Conservation (phyloP, 108 stramenopile species). For the Nitzschia palea region DNA sequence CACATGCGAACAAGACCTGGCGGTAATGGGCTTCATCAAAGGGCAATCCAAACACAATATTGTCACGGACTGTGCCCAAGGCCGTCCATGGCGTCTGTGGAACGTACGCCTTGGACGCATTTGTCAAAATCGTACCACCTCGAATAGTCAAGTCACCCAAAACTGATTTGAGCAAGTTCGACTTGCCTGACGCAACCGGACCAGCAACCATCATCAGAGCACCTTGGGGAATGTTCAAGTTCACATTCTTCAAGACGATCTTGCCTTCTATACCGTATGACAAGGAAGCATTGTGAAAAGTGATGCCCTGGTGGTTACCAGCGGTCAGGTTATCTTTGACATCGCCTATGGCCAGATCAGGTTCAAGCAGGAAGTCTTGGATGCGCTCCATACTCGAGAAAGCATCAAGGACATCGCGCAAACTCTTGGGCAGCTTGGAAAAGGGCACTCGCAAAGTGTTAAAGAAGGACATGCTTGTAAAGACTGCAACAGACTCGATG, state of each 20-base stretch:
- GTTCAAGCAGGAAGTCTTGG: slow-evolving; percentile 65
- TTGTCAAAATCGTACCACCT: slow-evolving; percentile 60
- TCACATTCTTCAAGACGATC: slow-evolving; percentile 57
- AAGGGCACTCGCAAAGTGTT: slow-evolving; percentile 87
- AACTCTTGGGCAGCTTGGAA: slow-evolving; percentile 89
- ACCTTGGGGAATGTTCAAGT: slow-evolving; percentile 64
- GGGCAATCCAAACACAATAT: slow-evolving; percentile 80
- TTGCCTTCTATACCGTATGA: slow-evolving; percentile 5
- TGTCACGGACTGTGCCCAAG: slow-evolving; percentile 86
- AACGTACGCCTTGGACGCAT: slow-evolving; percentile 73
- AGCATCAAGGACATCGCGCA: slow-evolving; percentile 78
- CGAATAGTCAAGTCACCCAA: slow-evolving; percentile 84
- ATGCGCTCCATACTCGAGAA: slow-evolving; percentile 70
- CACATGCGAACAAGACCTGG: slow-evolving; percentile 77
- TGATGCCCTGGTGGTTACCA: not conserved
- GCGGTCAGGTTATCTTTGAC: slow-evolving; percentile 42
- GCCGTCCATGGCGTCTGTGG: slow-evolving; percentile 91
- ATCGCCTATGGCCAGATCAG: slow-evolving; percentile 62
- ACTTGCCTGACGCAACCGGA: slow-evolving; percentile 90
- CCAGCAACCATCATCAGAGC: slow-evolving; percentile 90
- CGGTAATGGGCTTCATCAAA: slow-evolving; percentile 84
- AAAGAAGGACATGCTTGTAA: slow-evolving; percentile 64
- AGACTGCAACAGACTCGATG: slow-evolving; percentile 82
- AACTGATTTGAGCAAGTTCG: slow-evolving; percentile 82
- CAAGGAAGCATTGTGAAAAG: slow-evolving; percentile 53